phyloP scores from a whole-genome alignment of 768 basidiomycete species.

The Lepiota brunneoincarnata region DNA sequence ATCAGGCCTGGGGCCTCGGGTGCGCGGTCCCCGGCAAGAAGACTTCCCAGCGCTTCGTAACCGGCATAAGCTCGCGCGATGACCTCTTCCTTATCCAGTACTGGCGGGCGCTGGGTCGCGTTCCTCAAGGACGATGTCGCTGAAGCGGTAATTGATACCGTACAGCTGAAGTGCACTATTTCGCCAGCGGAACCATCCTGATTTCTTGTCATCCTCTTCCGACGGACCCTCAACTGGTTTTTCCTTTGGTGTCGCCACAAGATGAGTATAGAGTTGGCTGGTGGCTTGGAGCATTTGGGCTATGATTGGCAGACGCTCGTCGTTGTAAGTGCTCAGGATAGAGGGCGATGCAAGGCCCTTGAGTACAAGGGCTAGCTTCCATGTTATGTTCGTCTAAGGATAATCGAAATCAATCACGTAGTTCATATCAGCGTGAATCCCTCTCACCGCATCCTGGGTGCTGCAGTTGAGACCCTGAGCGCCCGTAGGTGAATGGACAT shows the following conservation, averaged over 20 bases:
- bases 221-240: neutral
- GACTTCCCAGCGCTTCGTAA: too few relatives aligned
- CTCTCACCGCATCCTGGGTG: constrained; percentile 26
- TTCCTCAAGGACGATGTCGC: constrained; percentile 22
- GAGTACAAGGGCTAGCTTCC: constrained; percentile 35
- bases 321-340: constrained; percentile 30
- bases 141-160: constrained; percentile 27
- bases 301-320: constrained; percentile 36
- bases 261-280: neutral
- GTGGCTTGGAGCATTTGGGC: constrained; percentile 32
- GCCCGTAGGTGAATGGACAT: constrained; percentile 36
- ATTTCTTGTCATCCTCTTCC: constrained; percentile 13
- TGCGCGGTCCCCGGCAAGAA: too few relatives aligned
- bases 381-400: constrained; percentile 27
- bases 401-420: too few relatives aligned
- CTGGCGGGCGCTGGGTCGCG: neutral
- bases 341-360: constrained; percentile 24
- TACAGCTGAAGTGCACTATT: constrained; percentile 20
- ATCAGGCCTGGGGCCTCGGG: too few relatives aligned
- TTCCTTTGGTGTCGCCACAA: too few relatives aligned
- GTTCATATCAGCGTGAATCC: too few relatives aligned
- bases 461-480: constrained; percentile 30
- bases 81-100: too few relatives aligned
- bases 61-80: too few relatives aligned
- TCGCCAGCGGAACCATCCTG: constrained; percentile 20